These are phyloP conservation scores for Haplographium delicatum DNA, from an alignment of 495 filamentous ascomycete genomes.

Conservation along the genomic window DNA sequence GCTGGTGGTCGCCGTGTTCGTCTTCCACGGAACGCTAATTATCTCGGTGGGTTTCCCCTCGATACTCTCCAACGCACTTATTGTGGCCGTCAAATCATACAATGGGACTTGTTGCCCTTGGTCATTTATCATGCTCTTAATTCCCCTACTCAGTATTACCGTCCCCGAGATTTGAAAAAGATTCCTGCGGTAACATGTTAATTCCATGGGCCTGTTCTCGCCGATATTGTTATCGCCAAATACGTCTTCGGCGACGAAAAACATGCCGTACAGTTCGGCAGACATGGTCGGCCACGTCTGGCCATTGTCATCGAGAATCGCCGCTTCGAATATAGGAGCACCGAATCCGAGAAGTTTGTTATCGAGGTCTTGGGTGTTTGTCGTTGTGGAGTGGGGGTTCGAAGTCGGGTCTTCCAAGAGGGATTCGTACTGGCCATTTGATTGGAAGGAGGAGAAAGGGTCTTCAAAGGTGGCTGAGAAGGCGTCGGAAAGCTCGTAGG, in stretches of 20 bases:
- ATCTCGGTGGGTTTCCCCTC: slow-evolving; percentile 86
- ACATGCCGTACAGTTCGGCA: slow-evolving; percentile 90
- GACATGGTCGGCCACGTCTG: slow-evolving; percentile 55
- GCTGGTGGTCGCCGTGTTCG: slow-evolving; percentile 45
- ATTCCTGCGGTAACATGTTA: slow-evolving; percentile 90
- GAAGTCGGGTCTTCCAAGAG: slow-evolving; percentile 18
- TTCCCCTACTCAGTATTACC: slow-evolving; percentile 66
- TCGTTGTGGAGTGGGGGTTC: slow-evolving; percentile 25
- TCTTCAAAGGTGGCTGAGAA: slow-evolving; percentile 62
- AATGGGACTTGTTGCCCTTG: slow-evolving; percentile 71
- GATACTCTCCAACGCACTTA: slow-evolving; percentile 85
- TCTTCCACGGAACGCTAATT: slow-evolving; percentile 92
- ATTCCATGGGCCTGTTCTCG: slow-evolving; percentile 61
- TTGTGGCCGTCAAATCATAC: slow-evolving; percentile 66
- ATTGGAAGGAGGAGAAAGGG: slow-evolving; percentile 54
- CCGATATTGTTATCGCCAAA: slow-evolving; percentile 40
- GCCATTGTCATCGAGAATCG: slow-evolving; percentile 56
- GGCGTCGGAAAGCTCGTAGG: slow-evolving; percentile 48
- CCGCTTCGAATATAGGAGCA: slow-evolving; percentile 60
- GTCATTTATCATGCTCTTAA: slow-evolving; percentile 71
- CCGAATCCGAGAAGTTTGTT: slow-evolving; percentile 80
- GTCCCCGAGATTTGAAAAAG: slow-evolving; percentile 84
- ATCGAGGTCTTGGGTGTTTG: slow-evolving; percentile 50
- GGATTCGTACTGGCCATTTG: slow-evolving; percentile 43
- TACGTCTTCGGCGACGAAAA: slow-evolving; percentile 79